Base-by-base conservation (phyloP, 129 eudicot genomes). In the Escallonia herrerae region DNA sequence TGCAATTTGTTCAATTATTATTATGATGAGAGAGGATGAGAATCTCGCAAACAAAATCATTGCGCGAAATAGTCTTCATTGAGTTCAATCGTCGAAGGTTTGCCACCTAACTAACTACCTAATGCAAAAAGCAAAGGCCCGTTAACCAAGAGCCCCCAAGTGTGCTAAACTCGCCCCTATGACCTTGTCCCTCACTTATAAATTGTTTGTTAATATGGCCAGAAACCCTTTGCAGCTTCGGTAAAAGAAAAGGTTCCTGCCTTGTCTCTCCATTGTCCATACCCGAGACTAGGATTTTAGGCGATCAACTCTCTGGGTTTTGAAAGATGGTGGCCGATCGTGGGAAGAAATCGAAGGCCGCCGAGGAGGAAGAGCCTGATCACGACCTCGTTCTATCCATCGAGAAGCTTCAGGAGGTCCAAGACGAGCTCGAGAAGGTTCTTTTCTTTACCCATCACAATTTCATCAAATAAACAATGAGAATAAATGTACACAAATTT, bases 351-450 rank as follows among this genome's bases (percentile, higher is more conserved):
- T 43, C 75, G 8, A 83, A 72, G 77, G 37, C 66, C 2, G 58
- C 69, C 40, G 81, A 15, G 8, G 66, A 65, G 2, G 75, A 76
- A 55, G 72, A 68, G 50, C 15, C 78, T 40, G 77, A 70, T 56
- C 78, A 74, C 66, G 76, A 80, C 10, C 71, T 73, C 9, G 76
- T 80, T 56, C 58, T 60, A 48, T 71, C 81, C 72, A 64, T 80
- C 11, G 90, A 84, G 50, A 80, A 84, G 67, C 80, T 84, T 54
- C 90, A 80, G 62, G 90, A 84, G 46, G 43, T 78, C 13, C 90
- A 80, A 53, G 86, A 84, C 12, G 81, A 84, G 8, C 83, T 84
- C 52, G 86, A 80, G 38, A 84, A 84, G 90, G 90, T 75, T 64
- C 37, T 37, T 5, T 45, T 51, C 10, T 55, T 43, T 41, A 40